Conservation (phyloP, 176 grass and related monocot genomes). For the Guadua angustifolia region DNA sequence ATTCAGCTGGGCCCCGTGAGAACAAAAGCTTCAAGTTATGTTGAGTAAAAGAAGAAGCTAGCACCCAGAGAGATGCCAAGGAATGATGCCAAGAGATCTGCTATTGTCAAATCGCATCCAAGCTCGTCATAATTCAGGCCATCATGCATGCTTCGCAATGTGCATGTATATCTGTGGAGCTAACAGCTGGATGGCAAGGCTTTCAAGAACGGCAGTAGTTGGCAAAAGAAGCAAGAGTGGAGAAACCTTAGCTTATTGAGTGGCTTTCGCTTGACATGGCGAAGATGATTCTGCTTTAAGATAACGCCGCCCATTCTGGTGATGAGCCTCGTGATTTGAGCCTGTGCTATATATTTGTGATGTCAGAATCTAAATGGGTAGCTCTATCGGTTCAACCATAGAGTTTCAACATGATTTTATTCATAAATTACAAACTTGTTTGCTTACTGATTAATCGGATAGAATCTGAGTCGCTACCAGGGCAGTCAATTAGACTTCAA, state of each 20-base stretch:
- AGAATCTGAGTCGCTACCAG: background rate
- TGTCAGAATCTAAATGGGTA: background rate
- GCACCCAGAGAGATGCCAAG: slow-evolving; percentile 12
- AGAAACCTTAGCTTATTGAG: background rate
- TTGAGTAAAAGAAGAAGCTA: background rate
- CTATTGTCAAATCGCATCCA: slow-evolving; percentile 7
- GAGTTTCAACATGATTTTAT: background rate
- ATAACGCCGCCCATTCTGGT: slow-evolving; percentile 21
- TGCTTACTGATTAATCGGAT: background rate
- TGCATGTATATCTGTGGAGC: background rate
- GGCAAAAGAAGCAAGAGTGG: background rate
- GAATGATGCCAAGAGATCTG: slow-evolving; percentile 38
- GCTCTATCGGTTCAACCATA: background rate
- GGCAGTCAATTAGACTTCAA: background rate
- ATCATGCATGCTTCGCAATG: background rate
- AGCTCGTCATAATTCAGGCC: slow-evolving; percentile 38
- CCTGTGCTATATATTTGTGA: background rate
- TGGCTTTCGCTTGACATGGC: slow-evolving; percentile 14
- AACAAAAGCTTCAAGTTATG: slow-evolving; percentile 24
- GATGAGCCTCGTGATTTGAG: slow-evolving; percentile 3
- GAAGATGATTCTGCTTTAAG: slow-evolving; percentile 37
- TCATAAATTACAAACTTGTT: background rate
- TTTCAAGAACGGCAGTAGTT: slow-evolving; percentile 13
- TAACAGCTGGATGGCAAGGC: slow-evolving; percentile 19
- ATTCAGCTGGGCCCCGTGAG: slow-evolving; percentile 1